These are phyloP conservation scores for Xylaria sp. DNA, from an alignment of 2,329 filamentous ascomycete genomes.

Conservation along the genomic window DNA sequence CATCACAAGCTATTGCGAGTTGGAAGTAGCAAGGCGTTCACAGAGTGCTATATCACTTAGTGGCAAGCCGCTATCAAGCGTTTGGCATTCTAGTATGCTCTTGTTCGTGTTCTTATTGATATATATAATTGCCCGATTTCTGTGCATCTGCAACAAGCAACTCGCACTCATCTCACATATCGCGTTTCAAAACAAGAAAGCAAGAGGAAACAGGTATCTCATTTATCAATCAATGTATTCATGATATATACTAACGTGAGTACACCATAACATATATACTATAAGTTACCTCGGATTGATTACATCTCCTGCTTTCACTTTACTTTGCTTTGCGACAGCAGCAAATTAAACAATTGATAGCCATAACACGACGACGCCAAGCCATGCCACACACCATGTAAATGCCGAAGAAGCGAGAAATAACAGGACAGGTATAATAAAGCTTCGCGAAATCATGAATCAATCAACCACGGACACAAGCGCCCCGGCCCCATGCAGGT, in stretches of 20 bases:
- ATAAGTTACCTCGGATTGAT: not conserved
- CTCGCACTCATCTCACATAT: too few relatives aligned
- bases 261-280: not conserved
- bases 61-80: too few relatives aligned
- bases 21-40: too few relatives aligned
- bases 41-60: too few relatives aligned
- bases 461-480: not conserved
- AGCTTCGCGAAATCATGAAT: conserved; percentile 20
- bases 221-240: not conserved
- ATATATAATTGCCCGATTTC: too few relatives aligned
- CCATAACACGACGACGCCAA: conserved; percentile 20
- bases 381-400: conserved; percentile 23
- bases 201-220: too few relatives aligned
- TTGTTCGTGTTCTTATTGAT: too few relatives aligned
- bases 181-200: too few relatives aligned
- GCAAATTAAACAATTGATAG: conserved; percentile 13
- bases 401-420: conserved; percentile 7
- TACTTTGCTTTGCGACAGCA: not conserved
- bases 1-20: too few relatives aligned
- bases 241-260: not conserved
- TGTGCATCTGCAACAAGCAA: too few relatives aligned
- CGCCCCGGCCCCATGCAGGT: not conserved
- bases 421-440: conserved; percentile 9
- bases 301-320: not conserved
- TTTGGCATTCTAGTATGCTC: too few relatives aligned